These are phyloP conservation scores for Neophaeococcomyces aloes DNA, from an alignment of 2,329 filamentous ascomycete species.

Conservation along the genomic window DNA sequence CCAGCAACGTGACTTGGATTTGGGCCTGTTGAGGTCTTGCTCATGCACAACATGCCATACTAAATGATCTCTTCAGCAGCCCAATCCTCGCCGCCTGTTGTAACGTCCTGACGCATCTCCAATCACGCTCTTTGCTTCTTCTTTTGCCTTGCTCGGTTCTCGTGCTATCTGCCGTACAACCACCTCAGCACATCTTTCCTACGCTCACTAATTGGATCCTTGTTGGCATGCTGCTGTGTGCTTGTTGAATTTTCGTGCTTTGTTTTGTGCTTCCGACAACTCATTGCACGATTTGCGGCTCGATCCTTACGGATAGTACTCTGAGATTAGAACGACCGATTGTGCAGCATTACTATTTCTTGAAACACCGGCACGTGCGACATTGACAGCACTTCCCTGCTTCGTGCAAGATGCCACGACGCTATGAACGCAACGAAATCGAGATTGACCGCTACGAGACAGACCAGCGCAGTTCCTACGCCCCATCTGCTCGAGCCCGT, in stretches of 20 bases:
- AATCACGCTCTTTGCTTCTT: too few species aligned
- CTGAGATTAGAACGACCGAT: too few species aligned
- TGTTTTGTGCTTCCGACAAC: too few species aligned
- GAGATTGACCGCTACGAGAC: constrained; percentile 37
- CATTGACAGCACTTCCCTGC: not conserved
- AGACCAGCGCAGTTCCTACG: constrained; percentile 40
- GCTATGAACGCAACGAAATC: constrained; percentile 31
- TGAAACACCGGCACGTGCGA: too few species aligned
- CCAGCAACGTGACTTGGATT: too few species aligned
- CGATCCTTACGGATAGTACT: too few species aligned
- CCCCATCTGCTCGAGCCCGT: constrained; percentile 30
- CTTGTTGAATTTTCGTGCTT: not conserved
- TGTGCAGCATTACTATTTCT: too few species aligned
- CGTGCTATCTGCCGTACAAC: not conserved
- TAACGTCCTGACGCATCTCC: not conserved
- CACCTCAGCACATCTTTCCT: not conserved
- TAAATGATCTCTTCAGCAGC: not conserved
- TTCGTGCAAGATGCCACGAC: constrained; percentile 30
- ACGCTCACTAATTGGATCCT: too few species aligned
- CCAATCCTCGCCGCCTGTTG: constrained; percentile 2
- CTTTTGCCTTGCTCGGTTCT: not conserved
- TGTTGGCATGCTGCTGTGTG: not conserved
- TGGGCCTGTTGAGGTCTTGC: too few species aligned
- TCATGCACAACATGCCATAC: not conserved
- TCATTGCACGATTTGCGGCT: too few species aligned